Evolutionary conservation across 2,329 filamentous ascomycete genomes (phyloP).

Genomic region (Hypoxylon sp.): DNA sequence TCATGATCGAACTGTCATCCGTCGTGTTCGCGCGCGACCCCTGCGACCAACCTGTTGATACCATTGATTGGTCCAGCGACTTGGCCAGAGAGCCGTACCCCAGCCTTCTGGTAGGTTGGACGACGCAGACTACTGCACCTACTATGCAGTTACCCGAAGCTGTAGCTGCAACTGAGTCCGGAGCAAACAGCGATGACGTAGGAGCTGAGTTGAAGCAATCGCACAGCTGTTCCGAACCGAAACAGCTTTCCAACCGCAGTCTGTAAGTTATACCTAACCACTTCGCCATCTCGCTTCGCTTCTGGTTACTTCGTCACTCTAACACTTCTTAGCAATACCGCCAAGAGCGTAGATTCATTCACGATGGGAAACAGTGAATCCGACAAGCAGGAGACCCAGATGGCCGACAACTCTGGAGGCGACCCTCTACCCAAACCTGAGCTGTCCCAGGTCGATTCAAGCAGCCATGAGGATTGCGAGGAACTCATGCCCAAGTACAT

Average conservation of each 20-base stretch:
- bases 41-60: constrained; percentile 14
- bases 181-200: background rate
- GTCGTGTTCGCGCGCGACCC: constrained; percentile 24
- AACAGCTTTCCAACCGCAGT: background rate
- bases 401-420: background rate
- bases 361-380: background rate
- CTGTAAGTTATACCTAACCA: background rate
- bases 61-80: background rate
- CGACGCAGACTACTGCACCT: background rate
- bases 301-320: background rate
- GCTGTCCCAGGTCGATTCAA: background rate
- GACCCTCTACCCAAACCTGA: background rate
- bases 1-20: background rate
- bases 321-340: background rate
- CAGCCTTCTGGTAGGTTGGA: constrained; percentile 17
- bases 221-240: background rate
- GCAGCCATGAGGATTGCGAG: background rate
- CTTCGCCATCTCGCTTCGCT: background rate
- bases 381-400: background rate
- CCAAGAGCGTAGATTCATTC: background rate
- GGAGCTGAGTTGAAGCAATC: background rate
- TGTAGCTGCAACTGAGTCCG: background rate
- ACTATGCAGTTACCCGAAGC: background rate
- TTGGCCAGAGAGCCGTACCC: constrained; percentile 2
- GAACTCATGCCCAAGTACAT: constrained; percentile 12